Base-by-base conservation (phyloP, 257 asterid species). In the Mentha longifolia region DNA sequence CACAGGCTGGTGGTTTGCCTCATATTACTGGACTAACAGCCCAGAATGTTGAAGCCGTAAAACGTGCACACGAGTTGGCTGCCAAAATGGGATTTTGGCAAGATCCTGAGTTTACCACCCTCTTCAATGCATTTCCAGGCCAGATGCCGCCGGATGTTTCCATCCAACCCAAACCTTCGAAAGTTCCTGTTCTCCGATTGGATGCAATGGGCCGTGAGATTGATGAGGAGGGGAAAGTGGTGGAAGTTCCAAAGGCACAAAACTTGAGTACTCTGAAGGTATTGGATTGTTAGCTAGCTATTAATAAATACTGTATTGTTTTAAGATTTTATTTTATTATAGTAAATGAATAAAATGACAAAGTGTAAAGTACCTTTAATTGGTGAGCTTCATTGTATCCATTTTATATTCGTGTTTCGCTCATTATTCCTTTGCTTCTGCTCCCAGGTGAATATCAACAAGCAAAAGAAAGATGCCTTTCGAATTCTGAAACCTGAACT, bases 401-500 rank as follows among this genome's bases (percentile, higher is more conserved):
- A 64, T 58, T 55, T 65, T 15, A 0, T 14, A 13, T 37, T 54
- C 43, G 22, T 39, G 19, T 17, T 68, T 20, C 67, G 20, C 66
- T 65, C 14, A 30, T 11, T 47, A 14, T 39, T 60, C 22, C 2
- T 45, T 65, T 25, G 54, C 42, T 63, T 30, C 42, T 55, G 28
- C 52, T 9, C 68, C 71, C 74, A 91, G 99, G 99, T 95, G 37
- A 95, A 95, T 82, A 95, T 92, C 73, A 95, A 95, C 83, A 92
- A 95, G 85, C 93, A 92, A 82, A 95, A 89, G 78, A 92, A 95
- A 58, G 99, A 95, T 0, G 92, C 92, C n/a, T 95, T 95, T 80
- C 97, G 88, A 82, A 88, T 95, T 77, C 95, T 95, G 71, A 92
- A 95, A 79, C 97, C 99, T 45, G 98, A 95, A 74, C 88, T 95